Evolutionary conservation across 2,329 filamentous ascomycete genomes (phyloP).

Genomic region (Ploettnerulaceae sp.): DNA sequence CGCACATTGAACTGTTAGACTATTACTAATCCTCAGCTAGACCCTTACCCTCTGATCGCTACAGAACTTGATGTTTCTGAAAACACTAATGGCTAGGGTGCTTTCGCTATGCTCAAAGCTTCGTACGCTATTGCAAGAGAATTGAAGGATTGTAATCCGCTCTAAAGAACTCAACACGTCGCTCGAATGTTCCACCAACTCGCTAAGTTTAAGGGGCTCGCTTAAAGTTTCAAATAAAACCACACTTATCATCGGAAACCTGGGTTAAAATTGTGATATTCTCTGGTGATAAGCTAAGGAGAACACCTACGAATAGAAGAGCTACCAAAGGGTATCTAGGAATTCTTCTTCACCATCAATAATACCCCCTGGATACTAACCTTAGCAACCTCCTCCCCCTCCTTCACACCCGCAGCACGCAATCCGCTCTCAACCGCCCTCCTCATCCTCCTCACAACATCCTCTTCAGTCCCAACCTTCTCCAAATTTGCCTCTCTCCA

Average conservation of each 20-base stretch:
- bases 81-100: no score
- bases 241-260: neutral
- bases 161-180: no score
- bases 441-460: conserved; percentile 29
- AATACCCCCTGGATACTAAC: conserved; percentile 14
- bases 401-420: conserved; percentile 28
- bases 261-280: neutral
- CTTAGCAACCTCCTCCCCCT: conserved; percentile 26
- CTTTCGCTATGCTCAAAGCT: no score
- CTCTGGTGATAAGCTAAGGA: neutral
- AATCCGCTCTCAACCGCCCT: conserved; percentile 25
- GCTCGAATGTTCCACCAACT: no score
- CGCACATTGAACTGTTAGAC: no score
- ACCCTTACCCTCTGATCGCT: no score
- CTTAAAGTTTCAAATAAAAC: no score
- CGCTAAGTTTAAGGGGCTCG: neutral
- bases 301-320: neutral
- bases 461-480: conserved; percentile 33
- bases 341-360: conserved; percentile 20
- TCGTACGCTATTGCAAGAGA: no score
- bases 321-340: neutral
- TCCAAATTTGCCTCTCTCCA: conserved; percentile 36
- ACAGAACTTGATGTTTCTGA: no score
- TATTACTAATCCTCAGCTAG: no score
- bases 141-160: no score